Base-by-base conservation (phyloP, 108 stramenopile genomes). In the Nitzschia palea region DNA sequence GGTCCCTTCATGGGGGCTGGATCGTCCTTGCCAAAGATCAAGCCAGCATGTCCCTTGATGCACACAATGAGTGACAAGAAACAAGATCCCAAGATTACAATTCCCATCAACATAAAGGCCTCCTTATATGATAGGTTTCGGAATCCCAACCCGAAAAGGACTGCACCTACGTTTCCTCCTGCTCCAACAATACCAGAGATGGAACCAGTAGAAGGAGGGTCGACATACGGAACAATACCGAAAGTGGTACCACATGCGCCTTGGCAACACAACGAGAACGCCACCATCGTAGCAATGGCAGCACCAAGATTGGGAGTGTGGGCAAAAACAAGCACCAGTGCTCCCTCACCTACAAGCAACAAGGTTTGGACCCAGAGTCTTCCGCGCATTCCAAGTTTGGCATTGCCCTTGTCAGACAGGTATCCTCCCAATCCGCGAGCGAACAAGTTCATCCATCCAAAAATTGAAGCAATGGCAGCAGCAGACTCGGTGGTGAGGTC, bases 101-200 rank as follows among this genome's bases (percentile, higher is more conserved):
- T 55, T 54, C 83, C 86, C 81, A 80, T 82, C 36, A 79, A 28
- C 6, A 51, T 31, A 56, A 85, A 84, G 58, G 83, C 84, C 5
- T 68, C 17, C 43, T 67, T 50, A 78, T 84, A 79, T 1, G 34
- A 40, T 22, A 81, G 48, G 44, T 80, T 34, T 17, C 73, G 84
- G 65, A 86, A 80, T 34, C 71, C 78, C 34, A 86, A 52, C 34
- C 79, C 83, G 51, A 90, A 89, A 52, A 42, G 28, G 27, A 89
- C 84, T 9, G 82, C 84, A 43, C 87, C 84, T 18, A 42, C 36
- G 69, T 86, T 86, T 40, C 83, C 84, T 47, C 87, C 89, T 42
- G 90, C 93, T 32, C 93, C 93, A 43, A 94, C 80, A 70, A 94
- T 83, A 54, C 90, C 93, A 20, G 88, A 52, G 65, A 94, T 82